Base-by-base conservation (phyloP, 2,329 filamentous ascomycete genomes). In the Alternaria sp. region DNA sequence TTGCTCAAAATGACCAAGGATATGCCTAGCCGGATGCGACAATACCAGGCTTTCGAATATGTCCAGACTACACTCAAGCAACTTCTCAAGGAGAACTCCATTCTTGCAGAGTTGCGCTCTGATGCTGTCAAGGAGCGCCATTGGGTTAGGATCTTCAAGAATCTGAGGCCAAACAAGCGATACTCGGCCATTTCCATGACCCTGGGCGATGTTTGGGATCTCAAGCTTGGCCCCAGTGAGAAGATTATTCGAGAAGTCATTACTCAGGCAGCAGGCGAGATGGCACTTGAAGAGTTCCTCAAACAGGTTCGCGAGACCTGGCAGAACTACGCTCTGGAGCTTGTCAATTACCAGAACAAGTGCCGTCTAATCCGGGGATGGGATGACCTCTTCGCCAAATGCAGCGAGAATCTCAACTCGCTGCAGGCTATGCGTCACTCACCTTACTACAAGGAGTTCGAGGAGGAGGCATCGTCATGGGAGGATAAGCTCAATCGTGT, bases 21-120 rank as follows among this genome's bases (percentile, higher is more conserved):
- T 63, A 98, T 99, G 95, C 95, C 96, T 0, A 97, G 93, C 78
- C 89, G 95, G 59, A 98, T 99, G 94, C 89, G 96, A 60, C 96
- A 99, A 74, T 99, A 99, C 77, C 94, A 96, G 68, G 96, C 96
- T n/a, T 99, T 99, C 75, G 96, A 99, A 78, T 94, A 99, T 73
- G 93, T 99, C 37, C 96, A 99, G 76, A 92, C 88, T 63, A 91
- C 96, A 29, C 86, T 99, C 39, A 90, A 93, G 42, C 89, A 93
- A 62, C 85, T 96, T 48, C 84, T 97, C 63, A 98, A 97, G 77
- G 92, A 96, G 68, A 99, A 98, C 73, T 84, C 89, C 10, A 84
- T 97, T 33, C 84, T 99, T 3, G 86, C 88, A 4, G 95, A 99
- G 65, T 84, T 99, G 77, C 97, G 97, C 75, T 97, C 94, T 0